Evolutionary conservation across 257 asterid genomes (phyloP), one percentile per base, ranked within the genome.

Genomic region (Scutellaria galericulata): DNA sequence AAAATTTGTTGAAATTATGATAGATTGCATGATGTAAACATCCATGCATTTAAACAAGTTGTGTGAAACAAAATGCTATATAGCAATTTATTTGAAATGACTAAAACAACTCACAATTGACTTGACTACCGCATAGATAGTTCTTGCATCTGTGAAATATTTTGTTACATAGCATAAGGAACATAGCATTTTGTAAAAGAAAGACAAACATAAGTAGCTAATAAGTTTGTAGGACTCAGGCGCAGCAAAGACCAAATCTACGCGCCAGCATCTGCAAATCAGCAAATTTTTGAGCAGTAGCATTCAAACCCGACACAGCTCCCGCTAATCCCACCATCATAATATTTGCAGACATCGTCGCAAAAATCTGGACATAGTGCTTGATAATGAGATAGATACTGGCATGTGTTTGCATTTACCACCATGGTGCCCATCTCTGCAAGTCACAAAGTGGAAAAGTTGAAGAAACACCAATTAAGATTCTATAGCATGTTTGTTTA

Each of bases 301-400:
- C 73, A 68, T 1, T 68, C 12, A n/a, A 4, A 37, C 22, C 73
- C 73, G 1, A 1, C n/a, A 50, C 73, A 68, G 52, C 37, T 68
- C 47, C 74, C 64, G 11, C 54, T 41, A 18, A 68, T 40, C 64
- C 44, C 62, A 54, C 64, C 62, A 9, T 69, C 74, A 42, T 69
- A 69, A 22, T 15, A 69, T 15, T 41, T n/a, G 45, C 74, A 69
- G 9, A 54, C 65, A 3, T 69, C 74, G 13, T 18, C 42, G 44
- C 74, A 69, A 50, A 69, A 40, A 41, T 69, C 74, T 69, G 74
- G 65, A 68, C 73, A 68, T 9, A 53, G 54, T 39, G 64, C 65
- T 46, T 18, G 64, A 58, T 69, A 54, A 3, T 58, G 58, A 27
- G 64, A 40, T 8, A 6, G 37, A 20, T 39, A 53, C 64, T 53